Conservation (phyloP, 2,329 filamentous ascomycete genomes). For the Pestalotiopsis fici region DNA sequence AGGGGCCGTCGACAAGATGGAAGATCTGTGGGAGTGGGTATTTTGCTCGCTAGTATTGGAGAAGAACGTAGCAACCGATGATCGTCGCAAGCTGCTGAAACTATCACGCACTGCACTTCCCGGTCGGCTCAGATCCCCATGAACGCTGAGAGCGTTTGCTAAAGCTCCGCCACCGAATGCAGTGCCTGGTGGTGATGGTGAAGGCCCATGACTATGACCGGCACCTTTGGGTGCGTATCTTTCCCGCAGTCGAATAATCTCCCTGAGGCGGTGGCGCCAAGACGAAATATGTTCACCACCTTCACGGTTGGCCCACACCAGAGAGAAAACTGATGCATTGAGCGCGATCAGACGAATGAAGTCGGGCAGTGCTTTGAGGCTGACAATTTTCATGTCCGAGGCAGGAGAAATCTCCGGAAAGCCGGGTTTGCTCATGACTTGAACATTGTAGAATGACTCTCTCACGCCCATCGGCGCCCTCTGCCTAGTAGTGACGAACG, state of each 20-base stretch:
- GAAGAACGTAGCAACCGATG: conserved; percentile 68
- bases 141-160: conserved; percentile 30
- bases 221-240: conserved; percentile 52
- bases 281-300: conserved; percentile 84
- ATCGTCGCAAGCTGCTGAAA: conserved; percentile 59
- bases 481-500: conserved; percentile 64
- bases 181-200: conserved; percentile 30
- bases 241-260: conserved; percentile 82
- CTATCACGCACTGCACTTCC: conserved; percentile 59
- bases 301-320: conserved; percentile 80
- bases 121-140: conserved; percentile 38
- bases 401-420: conserved; percentile 93
- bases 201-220: conserved; percentile 21
- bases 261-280: conserved; percentile 83
- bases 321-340: conserved; percentile 90
- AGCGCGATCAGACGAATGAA: conserved; percentile 89
- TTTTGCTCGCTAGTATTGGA: conserved; percentile 56
- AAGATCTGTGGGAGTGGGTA: conserved; percentile 56
- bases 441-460: conserved; percentile 79
- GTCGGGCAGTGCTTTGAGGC: conserved; percentile 75
- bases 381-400: conserved; percentile 86
- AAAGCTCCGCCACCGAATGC: conserved; percentile 31
- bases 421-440: conserved; percentile 82
- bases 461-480: conserved; percentile 35
- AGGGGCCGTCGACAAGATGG: conserved; percentile 54